Percentiles rank a stretch among this genome's conserved stretches.
Conservation (phyloP, 306 rosid species). For the Cucurbita maxima region DNA sequence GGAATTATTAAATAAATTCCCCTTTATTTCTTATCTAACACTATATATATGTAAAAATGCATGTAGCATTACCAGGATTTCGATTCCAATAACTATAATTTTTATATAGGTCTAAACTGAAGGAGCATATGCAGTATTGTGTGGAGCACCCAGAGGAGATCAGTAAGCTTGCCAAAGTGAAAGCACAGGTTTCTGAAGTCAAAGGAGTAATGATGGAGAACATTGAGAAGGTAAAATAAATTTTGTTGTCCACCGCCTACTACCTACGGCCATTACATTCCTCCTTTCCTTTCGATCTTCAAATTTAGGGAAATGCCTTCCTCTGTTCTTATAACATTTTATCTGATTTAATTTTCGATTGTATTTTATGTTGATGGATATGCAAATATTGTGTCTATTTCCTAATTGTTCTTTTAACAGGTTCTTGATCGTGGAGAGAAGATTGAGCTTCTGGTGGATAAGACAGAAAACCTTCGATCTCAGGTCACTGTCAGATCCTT, state of each 20-base stretch:
- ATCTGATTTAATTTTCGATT: neutral
- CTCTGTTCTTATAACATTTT: neutral
- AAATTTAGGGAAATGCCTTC: neutral
- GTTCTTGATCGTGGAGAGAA: constrained; percentile 94
- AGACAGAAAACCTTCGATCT: constrained; percentile 79
- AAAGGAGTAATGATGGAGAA: constrained; percentile 97
- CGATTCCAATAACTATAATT: constrained; percentile 2
- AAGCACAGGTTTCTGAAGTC: constrained; percentile 89
- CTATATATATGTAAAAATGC: neutral
- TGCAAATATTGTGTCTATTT: neutral
- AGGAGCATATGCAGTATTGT: constrained; percentile 90
- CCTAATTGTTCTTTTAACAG: constrained; percentile 23
- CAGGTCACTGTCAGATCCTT: constrained; percentile 33
- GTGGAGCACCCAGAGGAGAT: constrained; percentile 86
- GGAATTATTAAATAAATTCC: neutral
- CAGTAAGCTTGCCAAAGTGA: constrained; percentile 71
- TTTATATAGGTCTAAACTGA: constrained; percentile 49
- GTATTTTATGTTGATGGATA: neutral
- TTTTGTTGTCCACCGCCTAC: neutral
- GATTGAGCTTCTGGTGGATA: constrained; percentile 82
- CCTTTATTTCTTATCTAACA: neutral
- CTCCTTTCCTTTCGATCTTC: neutral
- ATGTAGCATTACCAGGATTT: neutral
- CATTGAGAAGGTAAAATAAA: constrained; percentile 55
- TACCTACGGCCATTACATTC: neutral